Base-by-base conservation (phyloP, 192 early-diverging fungal genomes). In the Nowakowskiella sp. region DNA sequence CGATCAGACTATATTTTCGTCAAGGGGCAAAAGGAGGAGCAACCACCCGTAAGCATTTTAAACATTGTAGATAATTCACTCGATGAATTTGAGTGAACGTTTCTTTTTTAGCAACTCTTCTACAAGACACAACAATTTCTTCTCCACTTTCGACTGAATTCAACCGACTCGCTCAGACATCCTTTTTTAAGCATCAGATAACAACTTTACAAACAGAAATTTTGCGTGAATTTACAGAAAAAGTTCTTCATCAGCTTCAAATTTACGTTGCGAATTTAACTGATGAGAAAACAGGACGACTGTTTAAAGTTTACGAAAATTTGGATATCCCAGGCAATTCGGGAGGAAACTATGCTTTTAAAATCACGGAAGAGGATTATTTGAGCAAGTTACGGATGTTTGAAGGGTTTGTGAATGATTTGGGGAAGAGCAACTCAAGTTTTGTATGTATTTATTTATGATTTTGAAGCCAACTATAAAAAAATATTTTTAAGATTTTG, bases 181-280 rank as follows among this genome's bases (percentile, higher is more conserved):
- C 74, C 1, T 79, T 76, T 49, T 72, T 76, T 27, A 65, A 66
- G 44, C 76, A 69, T 52, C 68, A 79, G 44, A 58, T 63, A 10
- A 52, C 55, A 1, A 47, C 62, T 1, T 61, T 79, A 3, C 68
- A 73, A 44, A 71, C 47, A 1, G 77, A 79, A 56, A 57, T 79
- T 6, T 26, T 52, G 13, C 58, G 77, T 3, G 48, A 66, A 29
- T 70, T 60, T 36, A 79, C 77, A 1, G 49, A 54, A 3, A 34
- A 64, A 28, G 10, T 71, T 1, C 22, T 76, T 8, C 23, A 42
- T 13, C 56, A 62, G 27, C 69, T 72, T 0, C 58, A 61, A 49
- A 44, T 31, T 3, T 68, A 65, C 49, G 62, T 57, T 44, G 68
- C 61, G 21, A 61, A 54, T n/a, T 57, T 79, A 13, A 26, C 64